Percentiles rank a stretch among this genome's conserved stretches.
phyloP scores from a whole-genome alignment of 306 rosid genomes.

The Dalbergia oliveri region DNA sequence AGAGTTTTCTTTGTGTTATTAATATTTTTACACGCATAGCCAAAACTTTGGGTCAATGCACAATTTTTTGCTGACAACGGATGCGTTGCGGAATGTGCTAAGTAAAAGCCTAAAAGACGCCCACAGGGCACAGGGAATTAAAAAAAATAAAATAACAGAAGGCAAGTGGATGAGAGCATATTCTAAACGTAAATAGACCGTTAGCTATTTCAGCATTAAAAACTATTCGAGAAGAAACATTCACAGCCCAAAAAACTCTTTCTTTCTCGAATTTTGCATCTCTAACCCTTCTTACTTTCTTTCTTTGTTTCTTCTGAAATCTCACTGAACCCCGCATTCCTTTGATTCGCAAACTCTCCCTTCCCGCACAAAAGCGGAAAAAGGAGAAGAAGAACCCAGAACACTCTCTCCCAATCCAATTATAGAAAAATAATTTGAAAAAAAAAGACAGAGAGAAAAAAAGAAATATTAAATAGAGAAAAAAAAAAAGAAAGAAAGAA shows the following conservation, averaged over 20 bases:
- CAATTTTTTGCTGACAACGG: background rate
- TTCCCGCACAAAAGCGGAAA: too few species aligned
- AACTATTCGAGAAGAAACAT: background rate
- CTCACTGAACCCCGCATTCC: background rate
- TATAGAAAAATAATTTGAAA: background rate
- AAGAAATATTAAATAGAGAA: background rate
- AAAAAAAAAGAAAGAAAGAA: background rate
- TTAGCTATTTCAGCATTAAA: constrained; percentile 21
- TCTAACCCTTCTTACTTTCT: background rate
- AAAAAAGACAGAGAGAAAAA: too few species aligned
- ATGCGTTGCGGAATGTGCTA: background rate
- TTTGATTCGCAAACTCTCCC: background rate
- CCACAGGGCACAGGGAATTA: too few species aligned
- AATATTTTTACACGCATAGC: background rate
- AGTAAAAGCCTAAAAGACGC: background rate
- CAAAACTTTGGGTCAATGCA: constrained; percentile 21
- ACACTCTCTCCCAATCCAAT: background rate
- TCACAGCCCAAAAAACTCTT: background rate
- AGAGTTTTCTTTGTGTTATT: background rate
- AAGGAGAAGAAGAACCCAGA: background rate
- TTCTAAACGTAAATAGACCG: constrained; percentile 52
- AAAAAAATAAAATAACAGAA: background rate
- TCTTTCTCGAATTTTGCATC: background rate
- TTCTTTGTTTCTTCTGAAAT: background rate
- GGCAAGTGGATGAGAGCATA: constrained; percentile 26